phyloP scores from a whole-genome alignment of 352 stramenopile genomes.

The Thraustochytrium sp. region DNA sequence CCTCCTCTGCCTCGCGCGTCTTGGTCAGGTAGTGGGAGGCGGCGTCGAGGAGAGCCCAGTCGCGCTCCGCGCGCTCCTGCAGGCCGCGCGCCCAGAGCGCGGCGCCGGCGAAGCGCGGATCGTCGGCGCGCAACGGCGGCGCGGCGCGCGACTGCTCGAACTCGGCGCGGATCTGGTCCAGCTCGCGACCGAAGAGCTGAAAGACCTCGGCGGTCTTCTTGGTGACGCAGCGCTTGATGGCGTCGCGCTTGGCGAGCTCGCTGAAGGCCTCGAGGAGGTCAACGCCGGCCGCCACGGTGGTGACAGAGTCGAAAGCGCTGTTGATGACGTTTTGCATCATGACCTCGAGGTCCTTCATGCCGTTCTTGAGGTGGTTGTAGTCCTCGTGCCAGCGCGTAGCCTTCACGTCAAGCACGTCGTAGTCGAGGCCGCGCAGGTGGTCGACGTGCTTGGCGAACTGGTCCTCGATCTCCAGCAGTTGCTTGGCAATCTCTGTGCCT shows the following conservation, averaged over 20 bases:
- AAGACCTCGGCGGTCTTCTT: slow-evolving; percentile 88
- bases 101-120: slow-evolving; percentile 82
- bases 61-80: slow-evolving; percentile 55
- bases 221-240: slow-evolving; percentile 85
- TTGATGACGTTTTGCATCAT: slow-evolving; percentile 94
- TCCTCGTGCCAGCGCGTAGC: slow-evolving; percentile 88
- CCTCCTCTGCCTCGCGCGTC: slow-evolving; percentile 66
- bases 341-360: slow-evolving; percentile 89
- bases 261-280: slow-evolving; percentile 86
- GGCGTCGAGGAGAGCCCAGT: slow-evolving; percentile 49
- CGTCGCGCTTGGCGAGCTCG: slow-evolving; percentile 79
- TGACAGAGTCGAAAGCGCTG: slow-evolving; percentile 81
- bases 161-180: slow-evolving; percentile 66
- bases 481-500: slow-evolving; percentile 82
- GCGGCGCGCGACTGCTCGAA: slow-evolving; percentile 83
- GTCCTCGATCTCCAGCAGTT: slow-evolving; percentile 78
- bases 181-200: slow-evolving; percentile 63
- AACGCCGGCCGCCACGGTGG: slow-evolving; percentile 73
- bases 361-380: slow-evolving; percentile 89
- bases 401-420: slow-evolving; percentile 89
- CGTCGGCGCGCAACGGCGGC: slow-evolving; percentile 71
- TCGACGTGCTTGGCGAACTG: slow-evolving; percentile 84
- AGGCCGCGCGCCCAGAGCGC: slow-evolving; percentile 83
- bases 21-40: slow-evolving; percentile 60
- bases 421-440: slow-evolving; percentile 76